Conservation (phyloP, 2,329 filamentous ascomycete species). For the Akanthomyces dipterigenus region DNA sequence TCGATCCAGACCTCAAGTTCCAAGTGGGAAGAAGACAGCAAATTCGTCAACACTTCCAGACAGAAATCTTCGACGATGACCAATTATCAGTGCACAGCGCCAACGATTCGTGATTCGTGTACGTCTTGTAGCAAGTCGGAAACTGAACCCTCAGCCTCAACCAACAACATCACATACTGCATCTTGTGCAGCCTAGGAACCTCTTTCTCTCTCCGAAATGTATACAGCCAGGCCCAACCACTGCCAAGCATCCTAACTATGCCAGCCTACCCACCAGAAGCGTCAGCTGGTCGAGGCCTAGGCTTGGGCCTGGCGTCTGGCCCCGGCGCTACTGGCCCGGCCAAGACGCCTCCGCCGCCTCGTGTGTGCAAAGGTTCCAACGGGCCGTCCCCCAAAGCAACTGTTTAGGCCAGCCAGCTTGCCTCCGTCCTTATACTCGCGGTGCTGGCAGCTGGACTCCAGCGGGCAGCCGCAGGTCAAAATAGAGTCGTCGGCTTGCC, state of each 20-base stretch:
- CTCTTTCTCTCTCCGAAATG: not conserved
- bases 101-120: too few relatives aligned
- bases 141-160: not conserved
- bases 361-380: constrained; percentile 1
- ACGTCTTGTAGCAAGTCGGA: not conserved
- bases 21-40: too few relatives aligned
- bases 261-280: not conserved
- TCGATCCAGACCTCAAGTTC: too few relatives aligned
- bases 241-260: not conserved
- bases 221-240: not conserved
- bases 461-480: not conserved
- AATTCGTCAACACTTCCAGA: too few relatives aligned
- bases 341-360: not conserved
- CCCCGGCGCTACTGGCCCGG: not conserved
- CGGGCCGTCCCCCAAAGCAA: not conserved
- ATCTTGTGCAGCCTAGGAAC: not conserved
- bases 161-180: too few relatives aligned
- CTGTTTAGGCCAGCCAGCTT: too few relatives aligned
- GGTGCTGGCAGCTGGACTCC: not conserved
- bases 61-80: too few relatives aligned
- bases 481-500: not conserved
- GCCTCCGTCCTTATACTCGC: not conserved
- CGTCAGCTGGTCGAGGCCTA: not conserved
- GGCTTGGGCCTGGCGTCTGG: not conserved
- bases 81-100: too few relatives aligned